Conservation (phyloP, 352 stramenopile species). For the Globisporangium ultimum region DNA sequence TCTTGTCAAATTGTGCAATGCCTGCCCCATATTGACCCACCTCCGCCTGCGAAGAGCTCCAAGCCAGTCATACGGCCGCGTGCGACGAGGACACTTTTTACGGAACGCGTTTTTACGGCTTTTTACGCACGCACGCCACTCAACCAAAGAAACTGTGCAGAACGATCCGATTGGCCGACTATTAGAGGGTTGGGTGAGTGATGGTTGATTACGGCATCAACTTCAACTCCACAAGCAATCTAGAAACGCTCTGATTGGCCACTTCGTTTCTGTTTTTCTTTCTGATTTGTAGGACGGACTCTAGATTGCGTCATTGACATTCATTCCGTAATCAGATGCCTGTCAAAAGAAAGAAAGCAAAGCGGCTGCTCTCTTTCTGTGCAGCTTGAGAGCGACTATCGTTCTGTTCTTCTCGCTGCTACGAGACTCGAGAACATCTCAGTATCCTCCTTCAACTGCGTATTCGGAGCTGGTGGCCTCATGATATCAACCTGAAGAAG, state of each 20-base stretch:
- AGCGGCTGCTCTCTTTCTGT: no score
- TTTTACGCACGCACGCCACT: neutral
- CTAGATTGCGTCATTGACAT: neutral
- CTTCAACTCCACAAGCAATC: neutral
- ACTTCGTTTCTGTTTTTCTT: no score
- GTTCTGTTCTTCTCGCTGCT: no score
- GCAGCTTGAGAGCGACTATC: no score
- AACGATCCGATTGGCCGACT: no score
- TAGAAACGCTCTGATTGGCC: conserved; percentile 1
- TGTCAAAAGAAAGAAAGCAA: no score
- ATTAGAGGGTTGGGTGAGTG: neutral
- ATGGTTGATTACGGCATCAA: conserved; percentile 8
- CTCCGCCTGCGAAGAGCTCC: neutral
- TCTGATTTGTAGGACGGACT: neutral
- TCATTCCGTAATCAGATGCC: no score
- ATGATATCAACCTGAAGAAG: no score
- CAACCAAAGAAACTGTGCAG: no score
- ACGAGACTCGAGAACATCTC: no score
- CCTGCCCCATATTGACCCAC: neutral
- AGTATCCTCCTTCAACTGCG: no score
- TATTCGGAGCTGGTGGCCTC: no score
- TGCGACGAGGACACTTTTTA: neutral
- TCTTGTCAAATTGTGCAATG: conserved; percentile 15
- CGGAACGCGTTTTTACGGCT: neutral
- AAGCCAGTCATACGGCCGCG: conserved; percentile 1